Conservation (phyloP, 352 stramenopile genomes). For the Globisporangium iwayamae region DNA sequence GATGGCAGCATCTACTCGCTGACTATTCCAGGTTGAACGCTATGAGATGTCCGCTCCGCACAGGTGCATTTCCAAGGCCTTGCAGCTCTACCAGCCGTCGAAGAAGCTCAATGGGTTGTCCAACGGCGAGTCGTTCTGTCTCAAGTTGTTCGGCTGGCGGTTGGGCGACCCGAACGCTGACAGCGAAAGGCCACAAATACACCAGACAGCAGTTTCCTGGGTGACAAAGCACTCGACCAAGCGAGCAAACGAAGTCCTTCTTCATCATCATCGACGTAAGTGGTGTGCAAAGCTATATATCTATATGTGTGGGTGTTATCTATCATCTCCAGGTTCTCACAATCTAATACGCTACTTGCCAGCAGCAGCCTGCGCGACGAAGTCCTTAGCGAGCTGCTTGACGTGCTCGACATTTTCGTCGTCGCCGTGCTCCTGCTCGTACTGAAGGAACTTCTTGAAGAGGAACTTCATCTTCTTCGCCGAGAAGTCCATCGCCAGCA, state of each 20-base stretch:
- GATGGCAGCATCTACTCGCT: conserved; percentile 1
- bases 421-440: conserved; percentile 92
- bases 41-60: not conserved
- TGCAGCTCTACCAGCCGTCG: not conserved
- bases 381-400: conserved; percentile 93
- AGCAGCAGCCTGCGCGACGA: conserved; percentile 74
- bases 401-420: conserved; percentile 86
- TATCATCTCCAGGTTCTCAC: not conserved
- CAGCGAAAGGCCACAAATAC: not conserved
- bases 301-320: conserved; percentile 2
- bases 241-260: too few species aligned
- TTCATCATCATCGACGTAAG: not conserved
- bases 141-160: not conserved
- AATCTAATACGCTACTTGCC: conserved; percentile 25
- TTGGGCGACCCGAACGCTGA: not conserved
- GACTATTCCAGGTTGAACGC: not conserved
- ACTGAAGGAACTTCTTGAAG: conserved; percentile 96
- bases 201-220: not conserved
- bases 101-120: not conserved
- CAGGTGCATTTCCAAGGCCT: not conserved
- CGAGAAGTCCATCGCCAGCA: conserved; percentile 93
- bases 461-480: conserved; percentile 98
- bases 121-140: not conserved
- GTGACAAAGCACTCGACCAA: not conserved
- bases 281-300: not conserved